Conservation (phyloP, 352 stramenopile genomes). For the Phytophthora crassamura region DNA sequence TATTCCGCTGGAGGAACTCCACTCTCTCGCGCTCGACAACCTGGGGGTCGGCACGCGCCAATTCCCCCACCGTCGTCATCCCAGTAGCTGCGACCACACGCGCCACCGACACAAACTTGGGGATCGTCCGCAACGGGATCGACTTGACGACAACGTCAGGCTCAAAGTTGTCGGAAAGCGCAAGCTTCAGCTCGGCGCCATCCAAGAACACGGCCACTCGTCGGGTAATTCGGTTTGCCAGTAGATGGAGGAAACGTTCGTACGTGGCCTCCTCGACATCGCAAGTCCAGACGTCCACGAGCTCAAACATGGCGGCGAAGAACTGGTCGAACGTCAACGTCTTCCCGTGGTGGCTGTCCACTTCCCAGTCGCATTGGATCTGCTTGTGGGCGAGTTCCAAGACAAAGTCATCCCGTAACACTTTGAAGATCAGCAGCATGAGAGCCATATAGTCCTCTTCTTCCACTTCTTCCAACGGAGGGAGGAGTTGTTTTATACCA, state of each 20-base stretch:
- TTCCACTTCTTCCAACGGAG: constrained; percentile 41
- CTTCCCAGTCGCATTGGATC: constrained; percentile 82
- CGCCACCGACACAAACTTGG: constrained; percentile 65
- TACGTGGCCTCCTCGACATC: constrained; percentile 77
- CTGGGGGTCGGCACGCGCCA: constrained; percentile 59
- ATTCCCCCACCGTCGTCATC: constrained; percentile 69
- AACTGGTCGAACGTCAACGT: constrained; percentile 70
- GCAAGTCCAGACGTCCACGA: constrained; percentile 86
- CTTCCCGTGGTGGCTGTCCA: constrained; percentile 72
- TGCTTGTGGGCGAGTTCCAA: constrained; percentile 58
- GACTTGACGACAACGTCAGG: constrained; percentile 75
- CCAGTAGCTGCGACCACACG: constrained; percentile 56
- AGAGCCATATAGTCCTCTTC: constrained; percentile 71
- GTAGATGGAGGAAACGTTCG: constrained; percentile 66
- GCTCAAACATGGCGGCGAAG: constrained; percentile 71
- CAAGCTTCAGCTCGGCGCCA: constrained; percentile 68
- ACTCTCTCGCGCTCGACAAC: constrained; percentile 62
- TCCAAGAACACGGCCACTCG: constrained; percentile 79
- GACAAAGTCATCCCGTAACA: constrained; percentile 75
- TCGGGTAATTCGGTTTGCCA: constrained; percentile 70
- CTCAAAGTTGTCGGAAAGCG: constrained; percentile 80
- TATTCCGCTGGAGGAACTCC: constrained; percentile 56
- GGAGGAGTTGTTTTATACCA: constrained; percentile 14
- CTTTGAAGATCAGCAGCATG: constrained; percentile 86
- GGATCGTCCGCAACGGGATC: constrained; percentile 76